Conservation (phyloP, 2,329 filamentous ascomycete species). For the Malbranchea zuffiana region DNA sequence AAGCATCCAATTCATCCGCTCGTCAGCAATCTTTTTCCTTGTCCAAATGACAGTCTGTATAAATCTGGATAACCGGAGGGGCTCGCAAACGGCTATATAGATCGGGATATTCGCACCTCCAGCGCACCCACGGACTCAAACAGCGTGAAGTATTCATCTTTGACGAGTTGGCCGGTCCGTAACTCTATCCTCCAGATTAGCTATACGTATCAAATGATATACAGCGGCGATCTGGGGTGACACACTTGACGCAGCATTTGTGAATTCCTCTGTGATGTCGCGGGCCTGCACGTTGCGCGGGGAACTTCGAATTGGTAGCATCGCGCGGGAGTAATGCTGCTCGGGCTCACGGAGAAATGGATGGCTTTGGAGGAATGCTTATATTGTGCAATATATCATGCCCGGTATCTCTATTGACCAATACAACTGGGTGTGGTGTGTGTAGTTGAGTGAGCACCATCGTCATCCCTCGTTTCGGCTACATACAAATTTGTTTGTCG, state of each 20-base stretch:
- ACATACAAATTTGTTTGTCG: too few relatives aligned
- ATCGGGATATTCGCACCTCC: conserved; percentile 39
- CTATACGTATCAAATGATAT: background rate
- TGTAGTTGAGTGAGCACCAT: too few relatives aligned
- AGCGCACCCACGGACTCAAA: conserved; percentile 81
- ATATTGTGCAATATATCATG: too few relatives aligned
- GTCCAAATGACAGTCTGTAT: background rate
- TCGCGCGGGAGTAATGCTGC: background rate
- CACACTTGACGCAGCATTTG: conserved; percentile 42
- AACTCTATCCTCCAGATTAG: conserved; percentile 46
- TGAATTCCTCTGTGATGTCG: conserved; percentile 49
- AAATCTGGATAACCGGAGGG: background rate
- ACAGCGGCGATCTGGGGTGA: conserved; percentile 4
- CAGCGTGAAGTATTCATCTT: conserved; percentile 87
- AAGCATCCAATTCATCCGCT: background rate
- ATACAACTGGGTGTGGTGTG: too few relatives aligned
- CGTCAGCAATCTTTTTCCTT: background rate
- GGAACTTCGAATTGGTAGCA: conserved; percentile 10
- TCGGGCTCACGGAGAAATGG: background rate
- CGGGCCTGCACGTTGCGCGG: conserved; percentile 32
- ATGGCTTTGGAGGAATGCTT: too few relatives aligned
- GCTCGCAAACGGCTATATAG: background rate
- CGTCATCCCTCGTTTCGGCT: too few relatives aligned
- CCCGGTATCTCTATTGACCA: too few relatives aligned
- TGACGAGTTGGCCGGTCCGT: conserved; percentile 69